Evolutionary conservation across 495 filamentous ascomycete genomes (phyloP).

Genomic region (Amniculicola lignicola): DNA sequence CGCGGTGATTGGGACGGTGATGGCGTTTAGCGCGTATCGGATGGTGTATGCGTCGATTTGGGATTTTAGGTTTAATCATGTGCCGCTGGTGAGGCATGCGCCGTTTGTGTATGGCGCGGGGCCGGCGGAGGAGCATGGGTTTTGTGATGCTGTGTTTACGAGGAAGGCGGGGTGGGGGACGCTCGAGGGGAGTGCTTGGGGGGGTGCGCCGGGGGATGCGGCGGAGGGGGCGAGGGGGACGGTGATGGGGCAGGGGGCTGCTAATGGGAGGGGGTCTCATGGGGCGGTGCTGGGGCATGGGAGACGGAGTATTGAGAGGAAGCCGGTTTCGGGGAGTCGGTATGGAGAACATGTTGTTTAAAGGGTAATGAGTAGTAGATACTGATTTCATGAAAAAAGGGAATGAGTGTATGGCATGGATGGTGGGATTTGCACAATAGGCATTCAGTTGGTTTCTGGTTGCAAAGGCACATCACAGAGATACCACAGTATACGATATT

Average conservation of each 20-base stretch:
- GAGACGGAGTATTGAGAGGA: slow-evolving; percentile 17
- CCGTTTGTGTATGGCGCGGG: slow-evolving; percentile 35
- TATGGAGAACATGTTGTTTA: slow-evolving; percentile 27
- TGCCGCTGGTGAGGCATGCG: slow-evolving; percentile 34
- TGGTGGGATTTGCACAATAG: too few species aligned
- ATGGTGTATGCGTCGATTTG: slow-evolving; percentile 38
- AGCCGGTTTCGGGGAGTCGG: slow-evolving; percentile 12
- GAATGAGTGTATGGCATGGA: too few species aligned
- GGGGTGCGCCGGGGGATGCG: slow-evolving; percentile 28
- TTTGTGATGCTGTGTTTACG: slow-evolving; percentile 27
- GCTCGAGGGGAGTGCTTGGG: slow-evolving; percentile 27
- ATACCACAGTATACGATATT: too few species aligned
- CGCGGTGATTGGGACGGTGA: slow-evolving; percentile 36
- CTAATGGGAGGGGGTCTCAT: slow-evolving; percentile 24
- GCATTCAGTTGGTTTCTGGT: too few species aligned
- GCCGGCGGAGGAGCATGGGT: slow-evolving; percentile 24
- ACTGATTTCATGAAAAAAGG: too few species aligned
- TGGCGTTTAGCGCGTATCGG: slow-evolving; percentile 36
- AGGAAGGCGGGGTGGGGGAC: slow-evolving; percentile 32
- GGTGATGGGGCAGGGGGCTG: slow-evolving; percentile 18
- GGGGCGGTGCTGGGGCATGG: slow-evolving; percentile 16
- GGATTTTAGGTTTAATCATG: slow-evolving; percentile 39
- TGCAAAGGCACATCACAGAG: too few species aligned
- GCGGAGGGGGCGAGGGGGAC: slow-evolving; percentile 22
- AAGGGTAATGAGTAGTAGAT: too few species aligned